Percentiles rank a stretch among this genome's conserved stretches.
Conservation (phyloP, 2,329 filamentous ascomycete species). For the Penicillium sp. region DNA sequence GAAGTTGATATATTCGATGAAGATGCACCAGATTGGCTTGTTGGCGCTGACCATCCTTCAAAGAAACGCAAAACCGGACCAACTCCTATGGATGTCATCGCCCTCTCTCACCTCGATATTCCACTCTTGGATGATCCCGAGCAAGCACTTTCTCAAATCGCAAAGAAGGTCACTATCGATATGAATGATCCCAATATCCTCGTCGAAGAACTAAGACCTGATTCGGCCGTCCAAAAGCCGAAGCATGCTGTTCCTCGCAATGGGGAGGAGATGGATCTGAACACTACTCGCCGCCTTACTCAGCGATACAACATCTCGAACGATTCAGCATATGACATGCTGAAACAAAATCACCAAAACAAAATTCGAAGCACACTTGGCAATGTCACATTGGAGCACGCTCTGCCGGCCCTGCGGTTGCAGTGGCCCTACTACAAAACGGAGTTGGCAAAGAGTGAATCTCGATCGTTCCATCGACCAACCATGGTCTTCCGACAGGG, state of each 20-base stretch:
- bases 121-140: slow-evolving; percentile 83
- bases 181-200: slow-evolving; percentile 87
- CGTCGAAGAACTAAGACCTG: slow-evolving; percentile 74
- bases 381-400: slow-evolving; percentile 91
- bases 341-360: slow-evolving; percentile 96
- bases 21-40: slow-evolving; percentile 61
- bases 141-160: slow-evolving; percentile 69
- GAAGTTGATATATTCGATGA: slow-evolving; percentile 39
- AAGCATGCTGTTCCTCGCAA: slow-evolving; percentile 41
- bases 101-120: slow-evolving; percentile 63
- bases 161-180: slow-evolving; percentile 81
- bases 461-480: slow-evolving; percentile 84
- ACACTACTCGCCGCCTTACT: slow-evolving; percentile 72
- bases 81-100: slow-evolving; percentile 50
- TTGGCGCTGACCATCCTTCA: slow-evolving; percentile 54
- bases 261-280: slow-evolving; percentile 67
- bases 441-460: slow-evolving; percentile 71
- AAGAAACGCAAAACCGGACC: slow-evolving; percentile 69
- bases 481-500: slow-evolving; percentile 73
- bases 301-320: slow-evolving; percentile 95
- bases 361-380: slow-evolving; percentile 92
- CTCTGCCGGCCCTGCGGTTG: slow-evolving; percentile 84
- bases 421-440: slow-evolving; percentile 97
- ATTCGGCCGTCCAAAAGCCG: slow-evolving; percentile 61
- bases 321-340: slow-evolving; percentile 89